Conservation (phyloP, 371 early-diverging fungal species). For the Apophysomyces trapeziformis region DNA sequence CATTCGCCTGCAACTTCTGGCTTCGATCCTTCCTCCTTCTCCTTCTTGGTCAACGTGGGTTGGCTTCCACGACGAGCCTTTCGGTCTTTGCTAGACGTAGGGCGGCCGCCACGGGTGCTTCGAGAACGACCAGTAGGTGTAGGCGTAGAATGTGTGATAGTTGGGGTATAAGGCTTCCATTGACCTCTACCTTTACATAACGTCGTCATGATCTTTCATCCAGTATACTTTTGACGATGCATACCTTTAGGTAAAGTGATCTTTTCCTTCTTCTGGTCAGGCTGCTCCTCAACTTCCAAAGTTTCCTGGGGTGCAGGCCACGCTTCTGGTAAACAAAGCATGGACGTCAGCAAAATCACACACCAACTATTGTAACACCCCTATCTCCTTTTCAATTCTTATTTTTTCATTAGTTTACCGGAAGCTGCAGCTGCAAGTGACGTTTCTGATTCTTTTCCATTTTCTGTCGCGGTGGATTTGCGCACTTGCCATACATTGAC, state of each 20-base stretch:
- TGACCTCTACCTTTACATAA: slow-evolving; percentile 58
- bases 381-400: neutral
- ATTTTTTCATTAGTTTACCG: neutral
- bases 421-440: slow-evolving; percentile 10
- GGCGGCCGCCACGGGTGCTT: slow-evolving; percentile 27
- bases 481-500: slow-evolving; percentile 64
- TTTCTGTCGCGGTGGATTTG: slow-evolving; percentile 33
- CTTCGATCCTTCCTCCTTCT: slow-evolving; percentile 9
- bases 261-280: slow-evolving; percentile 47
- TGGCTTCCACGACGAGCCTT: slow-evolving; percentile 28
- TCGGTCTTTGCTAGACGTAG: slow-evolving; percentile 13
- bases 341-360: slow-evolving; percentile 10
- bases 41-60: slow-evolving; percentile 11
- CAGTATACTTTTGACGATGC: slow-evolving; percentile 14
- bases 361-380: neutral
- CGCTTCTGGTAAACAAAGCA: slow-evolving; percentile 18
- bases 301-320: slow-evolving; percentile 58
- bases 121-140: slow-evolving; percentile 36
- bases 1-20: slow-evolving; percentile 10
- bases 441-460: slow-evolving; percentile 14
- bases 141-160: slow-evolving; percentile 63
- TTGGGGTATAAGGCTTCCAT: slow-evolving; percentile 66
- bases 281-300: slow-evolving; percentile 33
- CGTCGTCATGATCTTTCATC: slow-evolving; percentile 23
- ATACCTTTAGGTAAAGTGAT: slow-evolving; percentile 37